Base-by-base conservation (phyloP, 2,329 filamentous ascomycete species). In the Ophiostoma fasciatum region DNA sequence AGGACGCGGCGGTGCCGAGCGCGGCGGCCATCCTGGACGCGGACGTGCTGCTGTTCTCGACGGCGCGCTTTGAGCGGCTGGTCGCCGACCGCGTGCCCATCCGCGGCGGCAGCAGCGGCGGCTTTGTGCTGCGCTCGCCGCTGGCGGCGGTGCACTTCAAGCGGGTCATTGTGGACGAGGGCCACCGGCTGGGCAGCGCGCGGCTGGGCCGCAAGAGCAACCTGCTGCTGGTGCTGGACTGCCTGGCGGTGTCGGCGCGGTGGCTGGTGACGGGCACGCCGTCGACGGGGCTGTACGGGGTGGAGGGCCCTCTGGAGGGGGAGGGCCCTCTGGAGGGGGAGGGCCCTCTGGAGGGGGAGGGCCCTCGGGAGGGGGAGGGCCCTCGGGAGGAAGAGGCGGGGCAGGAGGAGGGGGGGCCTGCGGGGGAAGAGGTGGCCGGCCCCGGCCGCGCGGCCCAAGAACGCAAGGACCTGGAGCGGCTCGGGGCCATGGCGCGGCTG, bases 201-300 rank as follows among this genome's bases (percentile, higher is more conserved):
- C 67, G 57, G 3, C 54, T 57, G 6, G 60, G 61, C 9, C 62
- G 61, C 35, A 72, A 64, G 45, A 83, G 74, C 30, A 63, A 68
- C 28, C 48, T 74, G 5, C 58, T 71, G 15, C 50, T 60, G 3
- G 61, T 64, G 2, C 53, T 77, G 2, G 65, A 75, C 14, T 52
- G 52, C 11, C 52, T 79, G n/a, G 58, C 66, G 10, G 60, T 84
- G 13, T 77, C 84, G 31, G 71, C 82, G 14, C 73, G 81, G 9
- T 94, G 88, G 88, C 74, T 93, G 4, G 79, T 94, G 1, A 92
- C 82, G 1, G 88, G 88, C 38, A 96, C 88, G 0, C 88, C 88
- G 3, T 84, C 85, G 1, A 78, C 77, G 42, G 82, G 85, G 9
- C 61, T 94, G 0, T 82, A 84, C 38, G 84, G 87, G 0, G 68